Evolutionary conservation across 495 filamentous ascomycete species (phyloP).

Genomic region (Aspergillus baeticus): DNA sequence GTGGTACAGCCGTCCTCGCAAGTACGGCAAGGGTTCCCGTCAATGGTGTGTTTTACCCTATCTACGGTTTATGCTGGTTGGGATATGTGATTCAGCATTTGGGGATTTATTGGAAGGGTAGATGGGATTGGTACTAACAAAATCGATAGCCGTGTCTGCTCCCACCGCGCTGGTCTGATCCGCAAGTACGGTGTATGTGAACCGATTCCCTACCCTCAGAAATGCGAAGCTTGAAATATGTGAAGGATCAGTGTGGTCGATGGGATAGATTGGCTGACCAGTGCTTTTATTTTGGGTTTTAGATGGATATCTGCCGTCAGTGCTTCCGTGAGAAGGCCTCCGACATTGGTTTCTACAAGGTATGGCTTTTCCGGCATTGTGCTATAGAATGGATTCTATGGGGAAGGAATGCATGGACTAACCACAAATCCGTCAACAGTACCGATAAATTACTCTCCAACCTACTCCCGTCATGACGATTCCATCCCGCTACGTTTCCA

Average conservation of each 20-base stretch:
- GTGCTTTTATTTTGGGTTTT: slow-evolving; percentile 15
- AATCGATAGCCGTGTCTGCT: slow-evolving; percentile 82
- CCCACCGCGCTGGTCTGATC: slow-evolving; percentile 92
- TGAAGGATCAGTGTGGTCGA: neutral
- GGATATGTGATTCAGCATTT: neutral
- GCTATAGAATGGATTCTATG: neutral
- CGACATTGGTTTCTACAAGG: slow-evolving; percentile 99
- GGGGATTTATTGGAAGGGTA: neutral
- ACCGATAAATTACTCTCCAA: slow-evolving; percentile 49
- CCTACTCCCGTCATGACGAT: slow-evolving; percentile 37
- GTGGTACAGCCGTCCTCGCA: slow-evolving; percentile 97
- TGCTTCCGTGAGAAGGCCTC: slow-evolving; percentile 97
- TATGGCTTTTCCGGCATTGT: slow-evolving; percentile 28
- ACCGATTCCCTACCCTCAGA: neutral
- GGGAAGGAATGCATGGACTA: neutral
- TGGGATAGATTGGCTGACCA: slow-evolving; percentile 15
- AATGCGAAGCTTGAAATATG: neutral
- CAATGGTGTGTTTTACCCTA: slow-evolving; percentile 62
- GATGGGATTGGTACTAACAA: slow-evolving; percentile 20
- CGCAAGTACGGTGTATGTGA: slow-evolving; percentile 94
- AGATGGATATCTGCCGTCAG: slow-evolving; percentile 97
- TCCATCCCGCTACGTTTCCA: slow-evolving; percentile 5
- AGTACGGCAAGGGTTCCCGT: slow-evolving; percentile 89
- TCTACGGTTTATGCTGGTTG: neutral
- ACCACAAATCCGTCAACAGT: slow-evolving; percentile 36